phyloP scores from a whole-genome alignment of 2,329 filamentous ascomycete genomes.

The Blastomyces emzantsi region DNA sequence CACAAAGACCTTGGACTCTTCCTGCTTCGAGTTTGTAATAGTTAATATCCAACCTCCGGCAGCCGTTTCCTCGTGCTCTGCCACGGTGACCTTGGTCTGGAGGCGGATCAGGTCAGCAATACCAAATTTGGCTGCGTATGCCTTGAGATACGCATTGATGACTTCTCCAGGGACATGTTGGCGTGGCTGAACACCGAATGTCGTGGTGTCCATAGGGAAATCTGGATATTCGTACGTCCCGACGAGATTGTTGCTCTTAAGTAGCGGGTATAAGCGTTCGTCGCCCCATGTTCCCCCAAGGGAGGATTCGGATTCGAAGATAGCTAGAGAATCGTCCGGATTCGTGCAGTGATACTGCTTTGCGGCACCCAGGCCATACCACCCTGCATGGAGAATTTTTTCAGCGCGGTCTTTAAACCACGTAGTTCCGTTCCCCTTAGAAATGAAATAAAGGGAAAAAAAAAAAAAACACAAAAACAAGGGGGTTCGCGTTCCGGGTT shows the following conservation, averaged over 20 bases:
- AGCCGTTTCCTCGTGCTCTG: conserved; percentile 30
- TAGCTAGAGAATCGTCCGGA: conserved; percentile 46
- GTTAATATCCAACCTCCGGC: conserved; percentile 25
- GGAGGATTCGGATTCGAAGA: conserved; percentile 50
- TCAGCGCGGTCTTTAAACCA: neutral
- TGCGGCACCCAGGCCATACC: conserved; percentile 51
- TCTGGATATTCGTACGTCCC: conserved; percentile 67
- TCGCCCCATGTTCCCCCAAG: conserved; percentile 63
- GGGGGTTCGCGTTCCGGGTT: neutral
- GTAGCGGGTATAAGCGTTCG: conserved; percentile 54
- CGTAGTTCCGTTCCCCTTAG: neutral
- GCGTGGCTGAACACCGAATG: conserved; percentile 41
- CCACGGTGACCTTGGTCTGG: conserved; percentile 40
- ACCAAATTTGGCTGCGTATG: conserved; percentile 47
- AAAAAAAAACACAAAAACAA: neutral
- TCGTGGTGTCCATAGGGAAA: conserved; percentile 56
- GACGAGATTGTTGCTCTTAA: conserved; percentile 65
- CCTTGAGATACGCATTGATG: conserved; percentile 49
- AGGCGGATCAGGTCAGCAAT: conserved; percentile 42
- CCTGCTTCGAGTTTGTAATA: conserved; percentile 16
- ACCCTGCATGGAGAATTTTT: conserved; percentile 28
- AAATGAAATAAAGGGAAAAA: neutral
- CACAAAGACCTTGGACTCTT: conserved; percentile 20
- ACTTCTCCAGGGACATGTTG: conserved; percentile 52
- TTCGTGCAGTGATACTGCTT: conserved; percentile 54